Evolutionary conservation across 2,329 filamentous ascomycete species (phyloP).

Genomic region (Lecanicillium sp.): DNA sequence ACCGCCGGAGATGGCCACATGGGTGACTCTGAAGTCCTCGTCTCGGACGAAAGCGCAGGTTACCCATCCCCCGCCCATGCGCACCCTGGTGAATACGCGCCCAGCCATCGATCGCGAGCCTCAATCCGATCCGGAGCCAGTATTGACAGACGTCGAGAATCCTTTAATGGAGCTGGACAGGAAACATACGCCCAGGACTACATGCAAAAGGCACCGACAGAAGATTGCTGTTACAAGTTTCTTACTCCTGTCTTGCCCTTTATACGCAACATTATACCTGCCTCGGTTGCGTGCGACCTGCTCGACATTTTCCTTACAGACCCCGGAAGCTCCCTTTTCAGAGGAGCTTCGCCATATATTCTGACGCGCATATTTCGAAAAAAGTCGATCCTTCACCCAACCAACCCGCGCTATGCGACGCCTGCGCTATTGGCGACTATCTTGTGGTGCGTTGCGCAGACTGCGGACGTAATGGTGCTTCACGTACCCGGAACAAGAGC

Average conservation of each 20-base stretch:
- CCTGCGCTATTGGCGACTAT: conserved; percentile 38
- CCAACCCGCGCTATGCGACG: conserved; percentile 30
- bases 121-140: conserved; percentile 15
- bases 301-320: conserved; percentile 40
- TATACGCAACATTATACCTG: conserved; percentile 29
- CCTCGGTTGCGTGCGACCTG: conserved; percentile 35
- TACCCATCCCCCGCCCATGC: conserved; percentile 19
- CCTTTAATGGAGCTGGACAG: not conserved
- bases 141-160: not conserved
- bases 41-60: conserved; percentile 20
- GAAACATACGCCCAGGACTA: conserved; percentile 12
- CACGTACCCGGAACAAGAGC: conserved; percentile 31
- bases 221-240: conserved; percentile 30
- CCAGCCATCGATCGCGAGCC: conserved; percentile 1
- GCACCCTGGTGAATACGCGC: not conserved
- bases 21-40: conserved; percentile 14
- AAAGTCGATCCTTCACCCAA: conserved; percentile 31
- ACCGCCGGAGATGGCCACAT: not conserved
- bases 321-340: conserved; percentile 33
- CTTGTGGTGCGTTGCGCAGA: conserved; percentile 40
- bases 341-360: conserved; percentile 38
- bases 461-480: conserved; percentile 35
- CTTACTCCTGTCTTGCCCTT: conserved; percentile 32
- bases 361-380: conserved; percentile 37
- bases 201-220: conserved; percentile 17